Evolutionary conservation across 176 grass and related monocot species (phyloP), one percentile per base, ranked within the genome.

Genomic region (Areca catechu): DNA sequence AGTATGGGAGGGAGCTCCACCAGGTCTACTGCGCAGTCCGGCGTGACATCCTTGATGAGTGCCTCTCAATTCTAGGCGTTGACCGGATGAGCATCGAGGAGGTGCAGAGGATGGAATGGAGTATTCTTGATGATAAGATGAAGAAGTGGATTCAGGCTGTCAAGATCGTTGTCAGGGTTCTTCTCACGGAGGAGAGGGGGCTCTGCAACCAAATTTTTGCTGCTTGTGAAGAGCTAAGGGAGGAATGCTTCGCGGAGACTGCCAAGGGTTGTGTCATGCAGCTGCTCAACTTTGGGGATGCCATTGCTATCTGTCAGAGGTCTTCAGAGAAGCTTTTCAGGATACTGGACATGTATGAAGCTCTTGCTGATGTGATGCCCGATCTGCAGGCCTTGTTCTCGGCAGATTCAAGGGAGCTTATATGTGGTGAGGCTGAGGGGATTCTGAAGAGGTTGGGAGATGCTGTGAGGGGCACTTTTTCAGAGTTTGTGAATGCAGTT

Each of bases 291-390:
- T 97, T 97, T 69, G 93, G 80, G 16, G 93, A 88, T 60, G 93
- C 93, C 0, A 86, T 97, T 27, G 76, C 83, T 9, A 89, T 97
- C 71, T 87, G 84, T 50, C 63, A 67, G 17, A 75, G 93, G 2
- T 88, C 93, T 1, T 73, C 87, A 0, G 93, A 97, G 83, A 97
- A 97, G 69, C 83, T 97, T 50, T 91, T 89, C 50, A 70, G 83
- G 18, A 85, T 97, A 18, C 72, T 97, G 30, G 87, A 91, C 63
- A 97, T 97, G 93, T 91, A 91, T 22, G 93, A 97, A 72, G 93
- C 82, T 1, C 77, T 97, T 19, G 76, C 69, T 20, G 93, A 97
- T 61, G 86, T 88, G 16, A 82, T 97, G 29, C 92, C 83, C 20
- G 81, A 97, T 24, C 67, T 91, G 14, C 79, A 74, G 66, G 82